phyloP scores from a whole-genome alignment of 2,329 filamentous ascomycete genomes.

The Diplodia scrobiculata region DNA sequence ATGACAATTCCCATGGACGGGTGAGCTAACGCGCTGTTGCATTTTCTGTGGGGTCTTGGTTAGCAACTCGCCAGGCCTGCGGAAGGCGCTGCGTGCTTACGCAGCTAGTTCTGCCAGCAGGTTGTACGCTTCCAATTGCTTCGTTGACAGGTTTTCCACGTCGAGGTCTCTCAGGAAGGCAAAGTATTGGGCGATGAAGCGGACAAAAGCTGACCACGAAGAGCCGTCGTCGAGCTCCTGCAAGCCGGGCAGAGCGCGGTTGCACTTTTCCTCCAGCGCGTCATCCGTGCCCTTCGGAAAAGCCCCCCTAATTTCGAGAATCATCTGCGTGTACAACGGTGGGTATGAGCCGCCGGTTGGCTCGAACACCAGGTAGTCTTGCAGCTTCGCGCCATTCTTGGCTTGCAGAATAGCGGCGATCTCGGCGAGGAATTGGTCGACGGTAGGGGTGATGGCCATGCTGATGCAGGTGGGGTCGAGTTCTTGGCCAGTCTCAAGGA shows the following conservation, averaged over 20 bases:
- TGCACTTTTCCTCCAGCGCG: constrained; percentile 65
- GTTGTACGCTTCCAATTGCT: constrained; percentile 67
- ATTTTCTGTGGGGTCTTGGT: constrained; percentile 61
- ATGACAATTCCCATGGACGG: constrained; percentile 78
- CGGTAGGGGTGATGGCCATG: constrained; percentile 58
- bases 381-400: constrained; percentile 66
- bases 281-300: constrained; percentile 56
- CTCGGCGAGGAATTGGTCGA: constrained; percentile 68
- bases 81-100: constrained; percentile 54
- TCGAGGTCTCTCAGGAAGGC: constrained; percentile 79
- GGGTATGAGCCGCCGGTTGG: constrained; percentile 60
- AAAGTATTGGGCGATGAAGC: constrained; percentile 80
- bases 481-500: not conserved
- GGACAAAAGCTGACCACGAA: constrained; percentile 73
- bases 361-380: constrained; percentile 73
- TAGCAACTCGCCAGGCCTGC: not conserved
- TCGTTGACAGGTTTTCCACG: constrained; percentile 62
- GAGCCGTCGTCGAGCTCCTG: constrained; percentile 56
- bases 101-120: constrained; percentile 72
- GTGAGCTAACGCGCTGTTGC: constrained; percentile 78
- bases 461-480: not conserved
- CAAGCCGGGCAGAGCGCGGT: constrained; percentile 61
- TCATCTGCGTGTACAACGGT: constrained; percentile 67
- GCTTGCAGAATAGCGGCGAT: constrained; percentile 64
- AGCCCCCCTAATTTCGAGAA: constrained; percentile 63